Evolutionary conservation across 495 filamentous ascomycete species (phyloP), one percentile per base, ranked within the genome.

Genomic region (Staphylotrichum tortipilum): DNA sequence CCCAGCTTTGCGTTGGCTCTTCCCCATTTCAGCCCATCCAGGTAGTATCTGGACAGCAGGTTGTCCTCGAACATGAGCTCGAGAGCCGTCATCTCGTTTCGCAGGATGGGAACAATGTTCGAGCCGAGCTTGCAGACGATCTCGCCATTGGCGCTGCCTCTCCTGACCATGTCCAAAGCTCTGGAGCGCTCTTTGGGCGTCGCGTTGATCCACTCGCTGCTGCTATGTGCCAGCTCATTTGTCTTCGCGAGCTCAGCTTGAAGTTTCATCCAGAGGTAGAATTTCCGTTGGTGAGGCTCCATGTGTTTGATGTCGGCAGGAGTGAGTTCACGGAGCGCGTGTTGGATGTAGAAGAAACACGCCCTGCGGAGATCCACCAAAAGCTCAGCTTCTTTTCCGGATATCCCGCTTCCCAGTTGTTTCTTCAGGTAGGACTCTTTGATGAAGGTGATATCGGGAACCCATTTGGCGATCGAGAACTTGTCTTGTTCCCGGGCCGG

Each of bases 211-310:
- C 59, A 60, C 18, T 44, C 17, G 44, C 47, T 53, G 46, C 62
- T 62, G n/a, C 52, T 31, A 0, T 59, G 62, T 0, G 44, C 62
- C 2, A 62, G 52, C 31, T 53, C 36, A 31, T 57, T 55, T 15
- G 51, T 55, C 3, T 53, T 42, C 0, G 62, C 62, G 10, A 62
- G 41, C 37, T 62, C 57, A 9, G 44, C 49, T 8, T 65, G 62
- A 11, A 58, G 48, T 8, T 47, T 22, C 62, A 65, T 65, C 62
- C 62, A 65, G n/a, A 62, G 53, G 47, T 65, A 65, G 35, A 65
- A 65, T 42, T 62, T 65, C 19, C 50, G 54, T 30, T 62, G 54
- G 23, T 60, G 50, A 56, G 54, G 50, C 29, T 54, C 54, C 19
- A 65, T 28, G 3, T 21, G 21, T 18, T 37, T 33, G 36, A 62